Percentiles rank a stretch among this genome's conserved stretches.
Conservation (phyloP, 2,329 filamentous ascomycete genomes). For the Setomelanomma holmii region DNA sequence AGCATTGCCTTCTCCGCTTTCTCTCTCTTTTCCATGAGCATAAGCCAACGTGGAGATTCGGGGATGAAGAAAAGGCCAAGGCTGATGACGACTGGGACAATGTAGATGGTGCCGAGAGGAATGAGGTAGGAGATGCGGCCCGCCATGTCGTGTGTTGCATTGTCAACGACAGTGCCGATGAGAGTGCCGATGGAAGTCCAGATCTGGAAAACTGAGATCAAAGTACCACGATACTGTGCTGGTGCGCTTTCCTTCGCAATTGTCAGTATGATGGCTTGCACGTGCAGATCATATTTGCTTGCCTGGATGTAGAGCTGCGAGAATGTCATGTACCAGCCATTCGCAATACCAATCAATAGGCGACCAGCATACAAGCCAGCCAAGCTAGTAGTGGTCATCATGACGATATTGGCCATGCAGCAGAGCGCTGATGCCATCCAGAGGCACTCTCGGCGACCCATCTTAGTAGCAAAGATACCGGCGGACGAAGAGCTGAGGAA, state of each 20-base stretch:
- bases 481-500: slow-evolving; percentile 53
- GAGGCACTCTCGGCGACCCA: slow-evolving; percentile 54
- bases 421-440: slow-evolving; percentile 60
- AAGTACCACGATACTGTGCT: slow-evolving; percentile 59
- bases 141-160: slow-evolving; percentile 48
- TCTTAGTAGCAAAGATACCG: slow-evolving; percentile 40
- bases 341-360: slow-evolving; percentile 62
- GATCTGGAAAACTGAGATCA: slow-evolving; percentile 58
- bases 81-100: slow-evolving; percentile 57
- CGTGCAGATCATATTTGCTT: background rate
- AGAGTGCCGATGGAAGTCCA: slow-evolving; percentile 55
- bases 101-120: slow-evolving; percentile 61
- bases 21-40: slow-evolving; percentile 26
- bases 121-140: slow-evolving; percentile 50
- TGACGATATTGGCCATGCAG: slow-evolving; percentile 55
- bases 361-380: slow-evolving; percentile 62
- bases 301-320: slow-evolving; percentile 60
- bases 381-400: slow-evolving; percentile 63
- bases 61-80: slow-evolving; percentile 48
- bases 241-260: slow-evolving; percentile 53
- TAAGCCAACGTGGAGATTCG: slow-evolving; percentile 55
- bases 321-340: slow-evolving; percentile 63
- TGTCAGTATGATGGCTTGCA: background rate
- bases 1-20: slow-evolving; percentile 28
- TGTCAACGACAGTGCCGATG: slow-evolving; percentile 60